Percentiles rank a stretch among this genome's conserved stretches.
Evolutionary conservation across 257 asterid species (phyloP).

Genomic region (Ilex asprella): DNA sequence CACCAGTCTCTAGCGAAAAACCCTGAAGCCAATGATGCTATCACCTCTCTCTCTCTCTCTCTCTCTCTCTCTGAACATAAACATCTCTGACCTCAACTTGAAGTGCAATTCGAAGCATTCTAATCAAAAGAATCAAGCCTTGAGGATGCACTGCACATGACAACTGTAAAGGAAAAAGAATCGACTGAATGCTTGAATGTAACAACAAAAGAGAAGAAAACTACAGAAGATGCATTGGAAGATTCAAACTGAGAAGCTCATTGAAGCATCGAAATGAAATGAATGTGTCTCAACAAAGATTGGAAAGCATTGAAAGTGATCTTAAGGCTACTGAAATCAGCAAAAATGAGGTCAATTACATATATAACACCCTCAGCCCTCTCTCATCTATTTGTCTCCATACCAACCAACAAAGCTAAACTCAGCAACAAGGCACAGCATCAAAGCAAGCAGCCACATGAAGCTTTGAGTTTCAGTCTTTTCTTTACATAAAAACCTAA

Average conservation of each 20-base stretch:
- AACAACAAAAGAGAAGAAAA: slow-evolving; percentile 54
- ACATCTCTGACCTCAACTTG: slow-evolving; percentile 39
- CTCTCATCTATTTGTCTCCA: no score
- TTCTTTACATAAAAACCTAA: slow-evolving; percentile 47
- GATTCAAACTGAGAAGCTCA: slow-evolving; percentile 50
- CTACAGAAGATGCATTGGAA: slow-evolving; percentile 41
- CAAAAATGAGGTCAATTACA: slow-evolving; percentile 31
- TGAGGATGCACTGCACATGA: slow-evolving; percentile 50
- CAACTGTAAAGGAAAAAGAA: slow-evolving; percentile 61
- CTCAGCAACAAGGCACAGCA: slow-evolving; percentile 30
- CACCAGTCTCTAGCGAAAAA: no score
- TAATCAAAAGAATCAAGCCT: slow-evolving; percentile 55
- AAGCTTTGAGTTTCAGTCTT: slow-evolving; percentile 58
- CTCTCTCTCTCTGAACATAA: no score
- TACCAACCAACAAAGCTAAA: no score
- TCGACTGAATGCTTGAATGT: slow-evolving; percentile 32
- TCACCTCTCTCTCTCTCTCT: no score
- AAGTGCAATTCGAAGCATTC: slow-evolving; percentile 53
- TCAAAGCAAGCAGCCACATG: slow-evolving; percentile 56
- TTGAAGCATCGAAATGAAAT: slow-evolving; percentile 63
- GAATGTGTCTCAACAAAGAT: slow-evolving; percentile 41
- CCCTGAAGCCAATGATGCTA: no score
- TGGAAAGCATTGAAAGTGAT: slow-evolving; percentile 61
- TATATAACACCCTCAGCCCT: no score
- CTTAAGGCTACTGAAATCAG: slow-evolving; percentile 46